A percentile compares a stretch with the other conserved stretches of the same genome.
These are phyloP conservation scores for Colletotrichum sp. DNA, from an alignment of 2,329 filamentous ascomycete genomes.

Conservation along the genomic window DNA sequence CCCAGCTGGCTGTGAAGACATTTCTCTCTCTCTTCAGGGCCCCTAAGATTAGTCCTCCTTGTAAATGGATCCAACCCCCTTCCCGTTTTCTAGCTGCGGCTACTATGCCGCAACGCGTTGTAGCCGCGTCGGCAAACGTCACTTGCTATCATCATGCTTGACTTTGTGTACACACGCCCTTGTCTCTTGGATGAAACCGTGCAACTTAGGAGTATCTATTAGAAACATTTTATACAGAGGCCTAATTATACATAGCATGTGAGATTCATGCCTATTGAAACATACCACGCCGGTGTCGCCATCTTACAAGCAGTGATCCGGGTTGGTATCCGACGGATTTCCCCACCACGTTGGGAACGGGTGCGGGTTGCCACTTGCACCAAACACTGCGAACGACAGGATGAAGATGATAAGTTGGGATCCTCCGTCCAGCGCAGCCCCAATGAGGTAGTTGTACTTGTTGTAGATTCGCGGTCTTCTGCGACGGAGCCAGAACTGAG, in stretches of 20 bases:
- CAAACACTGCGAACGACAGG: constrained; percentile 28
- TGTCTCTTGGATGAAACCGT: not conserved
- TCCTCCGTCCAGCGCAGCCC: constrained; percentile 30
- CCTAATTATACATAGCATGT: not conserved
- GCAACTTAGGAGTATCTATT: not conserved
- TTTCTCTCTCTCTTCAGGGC: not conserved
- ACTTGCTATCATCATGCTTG: not conserved
- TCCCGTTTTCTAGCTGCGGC: not conserved
- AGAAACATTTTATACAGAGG: not conserved
- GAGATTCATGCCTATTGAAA: not conserved
- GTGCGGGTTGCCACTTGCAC: constrained; percentile 23
- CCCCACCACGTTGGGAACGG: constrained; percentile 26
- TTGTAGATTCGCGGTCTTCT: constrained; percentile 27
- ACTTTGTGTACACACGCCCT: fast-evolving
- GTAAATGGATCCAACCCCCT: fast-evolving
- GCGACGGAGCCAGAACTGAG: constrained; percentile 28
- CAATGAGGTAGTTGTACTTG: constrained; percentile 32
- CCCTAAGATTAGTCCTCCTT: not conserved
- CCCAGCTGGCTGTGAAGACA: not conserved
- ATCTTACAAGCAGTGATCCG: constrained; percentile 19
- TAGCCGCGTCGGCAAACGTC: fast-evolving
- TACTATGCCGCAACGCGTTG: not conserved
- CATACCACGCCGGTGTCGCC: not conserved
- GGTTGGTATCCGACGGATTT: constrained; percentile 18
- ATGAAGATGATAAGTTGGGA: constrained; percentile 30